Conservation (phyloP, 768 basidiomycete genomes). For the Boletus edulis region DNA sequence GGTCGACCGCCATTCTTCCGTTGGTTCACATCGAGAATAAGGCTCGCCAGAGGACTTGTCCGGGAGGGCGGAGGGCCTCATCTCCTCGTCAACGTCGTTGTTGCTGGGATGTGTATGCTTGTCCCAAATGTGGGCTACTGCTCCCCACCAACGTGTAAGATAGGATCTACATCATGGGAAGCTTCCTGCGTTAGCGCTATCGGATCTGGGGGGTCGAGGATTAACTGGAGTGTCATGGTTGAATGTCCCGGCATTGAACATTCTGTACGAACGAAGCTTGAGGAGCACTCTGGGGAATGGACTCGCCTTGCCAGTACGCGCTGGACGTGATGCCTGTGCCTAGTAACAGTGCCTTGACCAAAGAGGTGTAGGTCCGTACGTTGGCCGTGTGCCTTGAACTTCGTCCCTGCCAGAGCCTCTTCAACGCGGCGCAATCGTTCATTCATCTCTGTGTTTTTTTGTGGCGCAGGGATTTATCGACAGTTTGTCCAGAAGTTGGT, state of each 20-base stretch:
- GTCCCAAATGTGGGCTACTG: neutral
- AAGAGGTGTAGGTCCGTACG: neutral
- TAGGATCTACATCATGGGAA: neutral
- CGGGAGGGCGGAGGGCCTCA: too few relatives aligned
- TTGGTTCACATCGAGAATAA: too few relatives aligned
- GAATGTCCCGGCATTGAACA: neutral
- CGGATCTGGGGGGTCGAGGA: neutral
- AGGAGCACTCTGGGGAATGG: neutral
- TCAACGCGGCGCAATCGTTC: slow-evolving; percentile 24
- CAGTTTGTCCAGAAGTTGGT: too few relatives aligned
- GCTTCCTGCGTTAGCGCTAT: neutral
- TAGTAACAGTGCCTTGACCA: neutral
- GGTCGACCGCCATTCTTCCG: too few relatives aligned
- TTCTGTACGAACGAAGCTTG: neutral
- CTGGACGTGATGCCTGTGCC: neutral
- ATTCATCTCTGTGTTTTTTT: slow-evolving; percentile 37
- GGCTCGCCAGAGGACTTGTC: too few relatives aligned
- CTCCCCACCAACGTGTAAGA: too few relatives aligned
- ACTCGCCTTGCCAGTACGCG: neutral
- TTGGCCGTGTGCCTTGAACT: slow-evolving; percentile 8
- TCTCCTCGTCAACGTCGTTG: neutral
- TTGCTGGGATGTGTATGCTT: neutral
- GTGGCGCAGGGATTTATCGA: slow-evolving; percentile 25
- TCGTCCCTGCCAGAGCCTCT: slow-evolving; percentile 3
- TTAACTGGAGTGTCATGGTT: neutral